A percentile compares a stretch with the other conserved stretches of the same genome.
These are phyloP conservation scores for Silene uniflora DNA, from an alignment of 148 eudicot genomes.

Conservation along the genomic window DNA sequence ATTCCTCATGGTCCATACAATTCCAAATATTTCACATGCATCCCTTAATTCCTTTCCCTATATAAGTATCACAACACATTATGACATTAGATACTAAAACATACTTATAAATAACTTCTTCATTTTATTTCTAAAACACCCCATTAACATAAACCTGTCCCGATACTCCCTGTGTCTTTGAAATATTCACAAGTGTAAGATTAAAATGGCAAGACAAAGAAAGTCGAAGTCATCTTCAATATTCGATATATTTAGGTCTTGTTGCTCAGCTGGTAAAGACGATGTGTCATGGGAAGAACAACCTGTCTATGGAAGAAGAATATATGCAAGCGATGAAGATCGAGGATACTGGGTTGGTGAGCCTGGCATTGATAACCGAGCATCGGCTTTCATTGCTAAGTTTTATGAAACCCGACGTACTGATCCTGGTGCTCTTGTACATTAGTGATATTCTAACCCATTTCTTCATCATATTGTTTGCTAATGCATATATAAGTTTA, in stretches of 20 bases:
- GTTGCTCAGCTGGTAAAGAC: conserved; percentile 29
- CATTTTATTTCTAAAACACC: not conserved
- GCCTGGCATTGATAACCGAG: conserved; percentile 33
- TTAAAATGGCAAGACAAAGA: conserved; percentile 25
- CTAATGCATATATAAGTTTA: not conserved
- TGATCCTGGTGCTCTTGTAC: conserved; percentile 20
- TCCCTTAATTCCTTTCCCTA: not conserved
- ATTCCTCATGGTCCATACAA: conserved; percentile 24
- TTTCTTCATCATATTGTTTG: not conserved
- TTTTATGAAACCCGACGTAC: conserved; percentile 26
- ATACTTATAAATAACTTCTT: too few species aligned
- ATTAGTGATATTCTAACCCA: not conserved
- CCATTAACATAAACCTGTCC: not conserved
- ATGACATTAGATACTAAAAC: not conserved
- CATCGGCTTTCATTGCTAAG: conserved; percentile 28
- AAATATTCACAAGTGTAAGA: too few species aligned
- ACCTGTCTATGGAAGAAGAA: conserved; percentile 24
- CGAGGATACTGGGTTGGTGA: conserved; percentile 43
- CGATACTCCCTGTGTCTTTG: not conserved
- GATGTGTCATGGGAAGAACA: conserved; percentile 22
- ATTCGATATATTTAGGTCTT: conserved; percentile 31
- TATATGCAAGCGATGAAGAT: conserved; percentile 35
- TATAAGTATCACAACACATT: conserved; percentile 4
- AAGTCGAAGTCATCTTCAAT: conserved; percentile 19
- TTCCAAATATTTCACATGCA: not conserved